Base-by-base conservation (phyloP, 129 eudicot genomes). In the Tagetes erecta region DNA sequence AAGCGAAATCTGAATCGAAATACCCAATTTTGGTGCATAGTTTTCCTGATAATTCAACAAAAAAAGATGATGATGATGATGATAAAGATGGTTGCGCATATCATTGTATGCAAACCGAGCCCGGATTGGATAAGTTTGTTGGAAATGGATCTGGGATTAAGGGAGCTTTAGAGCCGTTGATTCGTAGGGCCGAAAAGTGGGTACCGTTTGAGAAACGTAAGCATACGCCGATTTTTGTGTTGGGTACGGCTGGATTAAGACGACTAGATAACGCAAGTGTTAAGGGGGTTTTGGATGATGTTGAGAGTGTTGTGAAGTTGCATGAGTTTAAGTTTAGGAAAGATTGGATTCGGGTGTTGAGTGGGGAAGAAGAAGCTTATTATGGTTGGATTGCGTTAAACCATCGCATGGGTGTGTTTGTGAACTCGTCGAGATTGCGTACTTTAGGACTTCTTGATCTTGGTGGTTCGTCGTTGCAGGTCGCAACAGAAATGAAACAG, bases 301-400 rank as follows among this genome's bases (percentile, higher is more conserved):
- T 87, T 1, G 88, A 76, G 81, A 66, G 3, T 37, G 88, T 92
- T 56, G 85, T 92, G 20, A 86, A 74, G 84, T 81, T 83, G 11
- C 96, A 89, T 39, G 44, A 67, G 40, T 92, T 92, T 81, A 42
- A 62, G 84, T 67, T 72, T 58, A 81, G 60, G 52, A 86, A 68
- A 63, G 82, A 71, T 41, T 89, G 96, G 98, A 86, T 92, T 72
- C 83, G 95, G 88, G 92, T 89, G 40, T 86, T 92, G 88, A 92
- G 86, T 79, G 98, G 98, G 71, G 91, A 82, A 62, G 96, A 92
- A 79, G 98, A 92, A 74, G 98, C 95, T 27, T 86, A 87, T 58
- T 92, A 92, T 76, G 98, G 96, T 69, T 92, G 98, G 98, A 87
- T 87, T 79, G 92, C 96, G 12, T 51, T 92, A 53, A 92, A 92